These are phyloP conservation scores for Musa troglodytarum DNA, from an alignment of 176 grass and related monocot species.

Conservation along the genomic window DNA sequence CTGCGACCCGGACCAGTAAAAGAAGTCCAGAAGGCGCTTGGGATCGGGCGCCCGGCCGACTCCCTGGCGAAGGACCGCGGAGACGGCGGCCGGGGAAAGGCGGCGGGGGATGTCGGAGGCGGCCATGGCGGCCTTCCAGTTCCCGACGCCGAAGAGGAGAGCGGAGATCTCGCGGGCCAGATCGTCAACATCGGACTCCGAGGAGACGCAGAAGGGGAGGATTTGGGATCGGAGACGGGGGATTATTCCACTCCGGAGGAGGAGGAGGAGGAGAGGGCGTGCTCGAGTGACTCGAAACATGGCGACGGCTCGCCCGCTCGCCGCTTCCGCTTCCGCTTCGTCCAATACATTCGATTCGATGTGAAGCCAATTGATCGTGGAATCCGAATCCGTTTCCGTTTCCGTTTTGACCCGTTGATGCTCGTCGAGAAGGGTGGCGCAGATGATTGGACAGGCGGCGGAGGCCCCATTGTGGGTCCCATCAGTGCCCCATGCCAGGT, in stretches of 20 bases:
- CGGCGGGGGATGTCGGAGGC: constrained; percentile 35
- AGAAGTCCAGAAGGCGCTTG: constrained; percentile 58
- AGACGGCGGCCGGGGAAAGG: constrained; percentile 30
- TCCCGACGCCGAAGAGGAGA: constrained; percentile 34
- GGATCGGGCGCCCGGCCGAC: constrained; percentile 17
- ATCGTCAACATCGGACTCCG: constrained; percentile 29
- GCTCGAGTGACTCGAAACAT: neutral
- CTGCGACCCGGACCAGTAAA: constrained; percentile 44
- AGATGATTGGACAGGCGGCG: no score
- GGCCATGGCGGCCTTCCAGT: constrained; percentile 50
- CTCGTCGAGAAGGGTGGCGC: no score
- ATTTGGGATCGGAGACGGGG: neutral
- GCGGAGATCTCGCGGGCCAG: constrained; percentile 36
- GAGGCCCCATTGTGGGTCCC: no score
- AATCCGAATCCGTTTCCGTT: no score
- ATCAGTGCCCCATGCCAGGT: no score
- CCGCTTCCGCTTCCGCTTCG: no score
- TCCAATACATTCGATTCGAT: no score
- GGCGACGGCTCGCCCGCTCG: neutral
- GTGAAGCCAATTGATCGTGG: no score
- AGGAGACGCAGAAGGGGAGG: neutral
- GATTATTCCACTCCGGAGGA: neutral
- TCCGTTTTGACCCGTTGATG: no score
- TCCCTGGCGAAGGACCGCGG: constrained; percentile 15
- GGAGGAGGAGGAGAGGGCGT: neutral